Conservation (phyloP, 192 early-diverging fungal species). For the Coemansia sp. region DNA sequence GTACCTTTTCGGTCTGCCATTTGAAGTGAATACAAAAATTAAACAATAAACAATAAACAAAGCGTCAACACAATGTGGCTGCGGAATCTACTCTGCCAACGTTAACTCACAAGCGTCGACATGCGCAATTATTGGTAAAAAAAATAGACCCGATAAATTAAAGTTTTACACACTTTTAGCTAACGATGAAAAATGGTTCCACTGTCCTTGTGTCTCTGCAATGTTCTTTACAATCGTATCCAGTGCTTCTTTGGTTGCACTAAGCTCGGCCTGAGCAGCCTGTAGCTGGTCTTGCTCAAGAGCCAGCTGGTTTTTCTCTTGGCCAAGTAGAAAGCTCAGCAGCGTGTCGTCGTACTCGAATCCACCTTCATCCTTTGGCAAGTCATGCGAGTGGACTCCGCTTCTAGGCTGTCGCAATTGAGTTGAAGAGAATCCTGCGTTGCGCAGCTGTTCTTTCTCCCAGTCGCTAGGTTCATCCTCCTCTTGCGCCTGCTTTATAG, state of each 20-base stretch:
- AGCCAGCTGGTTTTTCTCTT: slow-evolving; percentile 30
- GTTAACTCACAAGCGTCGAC: neutral
- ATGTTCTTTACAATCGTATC: slow-evolving; percentile 11
- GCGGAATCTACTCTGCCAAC: neutral
- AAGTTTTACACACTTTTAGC: slow-evolving; percentile 5
- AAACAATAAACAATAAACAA: neutral
- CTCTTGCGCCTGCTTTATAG: slow-evolving; percentile 32
- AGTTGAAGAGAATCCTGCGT: slow-evolving; percentile 23
- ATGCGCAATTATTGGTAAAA: neutral
- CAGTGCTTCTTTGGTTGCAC: slow-evolving; percentile 8
- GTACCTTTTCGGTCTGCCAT: neutral
- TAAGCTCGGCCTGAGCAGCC: slow-evolving; percentile 9
- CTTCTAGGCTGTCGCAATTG: neutral
- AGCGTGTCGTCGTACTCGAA: slow-evolving; percentile 28
- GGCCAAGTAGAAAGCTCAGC: slow-evolving; percentile 31
- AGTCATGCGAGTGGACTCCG: neutral
- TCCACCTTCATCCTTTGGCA: slow-evolving; percentile 23
- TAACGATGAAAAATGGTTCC: slow-evolving; percentile 38
- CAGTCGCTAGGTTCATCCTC: slow-evolving; percentile 43
- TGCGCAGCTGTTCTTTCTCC: slow-evolving; percentile 47
- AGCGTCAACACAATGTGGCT: neutral
- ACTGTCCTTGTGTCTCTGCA: slow-evolving; percentile 27
- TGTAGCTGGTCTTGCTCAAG: slow-evolving; percentile 26
- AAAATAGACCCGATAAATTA: neutral
- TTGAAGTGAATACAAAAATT: neutral